A percentile compares a stretch with the other conserved stretches of the same genome.
phyloP scores from a whole-genome alignment of 768 basidiomycete species.

The Sutorius australiensis region DNA sequence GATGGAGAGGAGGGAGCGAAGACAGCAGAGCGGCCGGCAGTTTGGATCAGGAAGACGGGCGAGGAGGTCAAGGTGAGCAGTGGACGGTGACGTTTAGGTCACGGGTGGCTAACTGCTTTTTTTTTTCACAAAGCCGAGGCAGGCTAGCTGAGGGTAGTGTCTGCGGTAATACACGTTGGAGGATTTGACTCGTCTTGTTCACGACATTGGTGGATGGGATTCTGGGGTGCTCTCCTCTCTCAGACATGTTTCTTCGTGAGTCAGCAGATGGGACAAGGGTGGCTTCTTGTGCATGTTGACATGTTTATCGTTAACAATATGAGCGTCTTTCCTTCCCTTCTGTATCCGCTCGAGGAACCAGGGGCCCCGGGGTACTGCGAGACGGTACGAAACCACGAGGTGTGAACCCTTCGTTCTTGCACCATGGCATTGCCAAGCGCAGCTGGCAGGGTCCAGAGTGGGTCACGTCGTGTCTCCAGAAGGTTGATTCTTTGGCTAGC shows the following conservation, averaged over 20 bases:
- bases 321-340: neutral
- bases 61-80: slow-evolving; percentile 71
- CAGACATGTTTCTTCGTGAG: neutral
- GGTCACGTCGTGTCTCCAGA: too few species aligned
- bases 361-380: neutral
- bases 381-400: neutral
- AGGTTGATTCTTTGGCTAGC: too few species aligned
- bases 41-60: slow-evolving; percentile 61
- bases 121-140: slow-evolving; percentile 18
- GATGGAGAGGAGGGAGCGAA: slow-evolving; percentile 73
- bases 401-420: neutral
- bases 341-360: neutral
- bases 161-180: neutral
- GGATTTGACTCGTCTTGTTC: neutral
- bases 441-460: neutral
- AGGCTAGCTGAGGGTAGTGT: slow-evolving; percentile 7
- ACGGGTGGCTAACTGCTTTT: neutral
- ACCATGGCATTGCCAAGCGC: neutral
- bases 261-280: neutral
- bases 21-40: slow-evolving; percentile 55
- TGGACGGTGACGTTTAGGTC: neutral
- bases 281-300: neutral
- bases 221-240: neutral
- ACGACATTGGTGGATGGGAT: neutral
- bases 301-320: neutral